Conservation (phyloP, 176 grass and related monocot species). For the Alopecurus myosuroides region DNA sequence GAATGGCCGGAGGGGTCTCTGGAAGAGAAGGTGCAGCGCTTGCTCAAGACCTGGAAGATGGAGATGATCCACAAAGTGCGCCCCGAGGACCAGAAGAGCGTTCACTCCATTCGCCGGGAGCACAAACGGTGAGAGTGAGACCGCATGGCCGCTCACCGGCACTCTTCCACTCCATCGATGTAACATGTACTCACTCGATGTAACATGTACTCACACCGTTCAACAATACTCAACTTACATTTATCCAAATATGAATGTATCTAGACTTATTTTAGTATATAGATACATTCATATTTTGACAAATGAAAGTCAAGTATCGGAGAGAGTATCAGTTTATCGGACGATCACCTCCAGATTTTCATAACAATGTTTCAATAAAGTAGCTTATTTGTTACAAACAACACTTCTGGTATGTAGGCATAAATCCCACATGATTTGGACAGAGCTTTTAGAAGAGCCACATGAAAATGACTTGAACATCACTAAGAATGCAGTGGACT, state of each 20-base stretch:
- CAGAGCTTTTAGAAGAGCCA: background rate
- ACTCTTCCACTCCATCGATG: too few species aligned
- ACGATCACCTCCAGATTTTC: background rate
- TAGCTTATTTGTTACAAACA: background rate
- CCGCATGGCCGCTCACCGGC: background rate
- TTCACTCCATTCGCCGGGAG: slow-evolving; percentile 29
- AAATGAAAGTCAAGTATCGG: too few species aligned
- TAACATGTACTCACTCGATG: too few species aligned
- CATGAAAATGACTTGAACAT: background rate
- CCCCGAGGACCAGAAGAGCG: slow-evolving; percentile 48
- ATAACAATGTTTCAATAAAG: background rate
- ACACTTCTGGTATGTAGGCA: background rate
- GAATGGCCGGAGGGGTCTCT: slow-evolving; percentile 60
- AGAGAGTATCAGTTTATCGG: background rate
- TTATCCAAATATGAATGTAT: too few species aligned
- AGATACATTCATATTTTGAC: too few species aligned
- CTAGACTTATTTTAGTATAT: too few species aligned
- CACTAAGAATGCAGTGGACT: background rate
- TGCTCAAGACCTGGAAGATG: slow-evolving; percentile 79
- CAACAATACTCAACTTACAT: too few species aligned
- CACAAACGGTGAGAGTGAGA: slow-evolving; percentile 54
- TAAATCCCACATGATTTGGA: background rate
- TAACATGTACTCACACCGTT: too few species aligned
- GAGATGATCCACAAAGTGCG: slow-evolving; percentile 60
- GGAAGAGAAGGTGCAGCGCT: slow-evolving; percentile 64